A percentile compares a stretch with the other conserved stretches of the same genome.
phyloP scores from a whole-genome alignment of 208 protist species.

The Leishmania lainsoni region DNA sequence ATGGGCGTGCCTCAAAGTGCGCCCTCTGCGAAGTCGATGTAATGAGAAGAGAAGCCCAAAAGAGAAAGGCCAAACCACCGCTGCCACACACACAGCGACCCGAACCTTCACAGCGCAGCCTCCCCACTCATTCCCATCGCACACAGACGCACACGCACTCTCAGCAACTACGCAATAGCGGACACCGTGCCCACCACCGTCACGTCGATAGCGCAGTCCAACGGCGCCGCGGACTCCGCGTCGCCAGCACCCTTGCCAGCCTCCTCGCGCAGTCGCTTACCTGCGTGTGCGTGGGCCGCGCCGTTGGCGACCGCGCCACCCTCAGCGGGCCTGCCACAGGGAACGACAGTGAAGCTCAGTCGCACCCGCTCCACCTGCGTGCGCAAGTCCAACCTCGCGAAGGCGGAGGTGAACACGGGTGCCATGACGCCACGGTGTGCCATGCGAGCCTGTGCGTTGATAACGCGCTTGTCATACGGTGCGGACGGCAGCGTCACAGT shows the following conservation, averaged over 20 bases:
- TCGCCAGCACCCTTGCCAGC: background rate
- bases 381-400: conserved; percentile 46
- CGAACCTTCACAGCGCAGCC: background rate
- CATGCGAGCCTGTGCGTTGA: conserved; percentile 38
- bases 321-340: conserved; percentile 8
- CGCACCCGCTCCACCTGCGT: conserved; percentile 68
- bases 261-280: background rate
- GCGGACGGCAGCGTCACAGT: background rate
- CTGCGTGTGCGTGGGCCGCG: background rate
- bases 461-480: conserved; percentile 40
- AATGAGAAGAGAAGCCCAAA: background rate
- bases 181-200: conserved; percentile 46
- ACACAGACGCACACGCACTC: background rate
- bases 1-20: background rate
- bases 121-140: background rate
- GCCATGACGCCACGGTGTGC: conserved; percentile 16
- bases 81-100: background rate
- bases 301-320: background rate
- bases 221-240: background rate
- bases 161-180: conserved; percentile 21
- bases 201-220: conserved; percentile 35
- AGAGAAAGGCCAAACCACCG: background rate
- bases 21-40: too few species aligned
- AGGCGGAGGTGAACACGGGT: conserved; percentile 26
- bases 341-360: conserved; percentile 59